Evolutionary conservation across 1,139 yeast genomes (phyloP), one percentile per base, ranked within the genome.

Genomic region (Pichia norvegensis): DNA sequence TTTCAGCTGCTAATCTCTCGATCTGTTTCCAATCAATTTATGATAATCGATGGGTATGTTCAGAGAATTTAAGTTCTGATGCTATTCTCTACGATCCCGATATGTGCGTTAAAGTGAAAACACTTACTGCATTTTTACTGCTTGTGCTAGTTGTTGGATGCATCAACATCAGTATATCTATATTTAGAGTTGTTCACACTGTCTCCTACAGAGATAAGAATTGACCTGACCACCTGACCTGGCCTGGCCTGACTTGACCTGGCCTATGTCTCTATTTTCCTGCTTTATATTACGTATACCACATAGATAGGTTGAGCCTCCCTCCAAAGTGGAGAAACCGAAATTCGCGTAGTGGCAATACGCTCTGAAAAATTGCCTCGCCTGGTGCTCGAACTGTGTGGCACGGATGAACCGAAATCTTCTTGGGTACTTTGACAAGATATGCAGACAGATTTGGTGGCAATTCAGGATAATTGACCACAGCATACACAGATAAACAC

Each of bases 1-100:
- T 90, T 59, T 80, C 90, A n/a, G 79, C 95, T 42, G 96, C 97
- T 2, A 90, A 88, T 61, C 66, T 90, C 49, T 79, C 97, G 8
- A 71, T 92, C 43, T 79, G 96, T 2, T 88, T 88, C 66, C 83
- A 87, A 61, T 82, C 96, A 1, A 69, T 90, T 45, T 85, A 70
- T 61, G 96, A 87, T 61, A 72, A 73, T 42, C 74, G 79, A 55
- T 90, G 97, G 96, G 90, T 86, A 8, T 90, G 97, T 63, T 53
- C 52, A 13, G 31, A 7, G 58, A 21, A 64, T 59, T 43, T 51
- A 22, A 2, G 19, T 10, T 29, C 29, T 0, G 35, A 25, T 7
- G 39, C 41, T 6, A 21, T 38, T 6, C 19, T 46, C 2, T 35
- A 31, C 13, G 38, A 45, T 40, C 14, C 43, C 2, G 6, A 19